Conservation (phyloP, 2,329 filamentous ascomycete genomes). For the Pyrenophora graminea region DNA sequence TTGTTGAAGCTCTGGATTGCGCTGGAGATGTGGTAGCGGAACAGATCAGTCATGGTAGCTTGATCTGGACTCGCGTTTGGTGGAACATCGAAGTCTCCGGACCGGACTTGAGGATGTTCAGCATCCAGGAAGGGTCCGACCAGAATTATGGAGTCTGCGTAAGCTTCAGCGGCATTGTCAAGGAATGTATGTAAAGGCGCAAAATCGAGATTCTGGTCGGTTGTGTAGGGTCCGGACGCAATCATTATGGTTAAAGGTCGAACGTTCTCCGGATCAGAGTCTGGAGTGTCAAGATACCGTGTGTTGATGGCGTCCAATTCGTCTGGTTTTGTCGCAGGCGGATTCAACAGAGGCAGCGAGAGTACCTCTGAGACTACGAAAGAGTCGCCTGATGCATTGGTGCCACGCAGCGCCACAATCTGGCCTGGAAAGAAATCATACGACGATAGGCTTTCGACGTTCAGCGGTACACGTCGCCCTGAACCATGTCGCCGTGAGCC, state of each 20-base stretch:
- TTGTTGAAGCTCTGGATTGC: conserved; percentile 72
- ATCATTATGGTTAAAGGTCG: conserved; percentile 76
- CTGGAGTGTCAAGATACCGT: conserved; percentile 67
- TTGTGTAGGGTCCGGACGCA: conserved; percentile 86
- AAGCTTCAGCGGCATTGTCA: conserved; percentile 71
- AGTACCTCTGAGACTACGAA: conserved; percentile 81
- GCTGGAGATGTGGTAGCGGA: conserved; percentile 77
- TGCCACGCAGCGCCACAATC: conserved; percentile 83
- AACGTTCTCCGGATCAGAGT: conserved; percentile 53
- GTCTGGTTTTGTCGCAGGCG: conserved; percentile 69
- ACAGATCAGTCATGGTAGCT: conserved; percentile 79
- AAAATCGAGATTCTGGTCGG: conserved; percentile 89
- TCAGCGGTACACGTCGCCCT: conserved; percentile 79
- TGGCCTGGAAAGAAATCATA: conserved; percentile 95
- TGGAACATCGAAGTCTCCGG: conserved; percentile 52
- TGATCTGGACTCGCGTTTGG: conserved; percentile 63
- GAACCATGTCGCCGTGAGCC: conserved; percentile 82
- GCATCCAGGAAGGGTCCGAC: conserved; percentile 87
- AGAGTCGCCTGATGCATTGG: conserved; percentile 81
- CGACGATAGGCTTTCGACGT: conserved; percentile 67
- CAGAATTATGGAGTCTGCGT: conserved; percentile 78
- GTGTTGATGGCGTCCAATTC: conserved; percentile 71
- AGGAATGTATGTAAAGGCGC: conserved; percentile 84
- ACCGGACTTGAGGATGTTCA: conserved; percentile 84
- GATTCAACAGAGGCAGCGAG: conserved; percentile 72